Percentiles rank a stretch among this genome's conserved stretches.
phyloP scores from a whole-genome alignment of 495 filamentous ascomycete species.

The Sporormia fimetaria region DNA sequence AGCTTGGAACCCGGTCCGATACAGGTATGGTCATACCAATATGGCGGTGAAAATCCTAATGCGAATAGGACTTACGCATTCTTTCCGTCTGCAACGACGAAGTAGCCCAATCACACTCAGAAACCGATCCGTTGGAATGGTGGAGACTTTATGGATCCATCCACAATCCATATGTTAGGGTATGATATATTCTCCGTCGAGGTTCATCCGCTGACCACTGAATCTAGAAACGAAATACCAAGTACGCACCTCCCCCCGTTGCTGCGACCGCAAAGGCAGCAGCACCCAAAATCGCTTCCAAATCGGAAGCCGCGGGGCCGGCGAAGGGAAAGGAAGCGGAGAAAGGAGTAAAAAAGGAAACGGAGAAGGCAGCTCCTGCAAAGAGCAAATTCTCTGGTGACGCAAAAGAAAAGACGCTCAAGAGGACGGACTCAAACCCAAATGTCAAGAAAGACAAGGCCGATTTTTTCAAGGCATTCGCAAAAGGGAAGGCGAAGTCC shows the following conservation, averaged over 20 bases:
- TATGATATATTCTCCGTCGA: conserved; percentile 16
- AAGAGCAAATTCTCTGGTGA: conserved; percentile 27
- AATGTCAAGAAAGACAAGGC: conserved; percentile 50
- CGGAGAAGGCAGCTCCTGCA: conserved; percentile 10
- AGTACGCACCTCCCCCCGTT: conserved; percentile 9
- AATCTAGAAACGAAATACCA: conserved; percentile 42
- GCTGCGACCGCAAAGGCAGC: not conserved
- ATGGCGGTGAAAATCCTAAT: conserved; percentile 30
- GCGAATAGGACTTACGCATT: conserved; percentile 46
- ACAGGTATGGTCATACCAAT: conserved; percentile 38
- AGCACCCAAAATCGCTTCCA: conserved; percentile 9
- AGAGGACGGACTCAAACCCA: conserved; percentile 29
- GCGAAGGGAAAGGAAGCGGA: conserved; percentile 11
- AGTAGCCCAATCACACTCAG: conserved; percentile 39
- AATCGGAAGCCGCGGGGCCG: conserved; percentile 1
- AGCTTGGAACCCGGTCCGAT: conserved; percentile 62
- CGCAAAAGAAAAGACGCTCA: conserved; percentile 23
- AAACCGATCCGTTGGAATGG: conserved; percentile 52
- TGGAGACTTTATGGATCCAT: conserved; percentile 58
- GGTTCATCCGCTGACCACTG: conserved; percentile 1
- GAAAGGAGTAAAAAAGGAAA: conserved; percentile 17
- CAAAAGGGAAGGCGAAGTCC: conserved; percentile 55
- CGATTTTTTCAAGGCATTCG: conserved; percentile 73
- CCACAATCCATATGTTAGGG: conserved; percentile 53
- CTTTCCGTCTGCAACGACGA: conserved; percentile 58